phyloP scores from a whole-genome alignment of 2,329 filamentous ascomycete species.

The Xylaria sp. region DNA sequence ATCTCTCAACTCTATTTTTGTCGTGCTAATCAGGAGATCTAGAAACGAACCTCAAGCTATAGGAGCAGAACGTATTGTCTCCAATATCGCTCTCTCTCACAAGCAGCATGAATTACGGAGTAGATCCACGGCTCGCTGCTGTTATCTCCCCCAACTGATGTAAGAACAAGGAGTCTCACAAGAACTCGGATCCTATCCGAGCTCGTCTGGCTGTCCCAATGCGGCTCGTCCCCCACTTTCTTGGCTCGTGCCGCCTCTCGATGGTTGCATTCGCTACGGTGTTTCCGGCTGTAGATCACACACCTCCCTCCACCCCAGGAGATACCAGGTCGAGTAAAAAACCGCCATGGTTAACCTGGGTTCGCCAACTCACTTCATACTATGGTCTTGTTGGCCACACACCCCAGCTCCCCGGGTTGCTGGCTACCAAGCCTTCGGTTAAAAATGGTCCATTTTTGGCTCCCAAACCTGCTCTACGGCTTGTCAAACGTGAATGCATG shows the following conservation, averaged over 20 bases:
- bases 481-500: constrained; percentile 31
- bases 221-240: constrained; percentile 27
- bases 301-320: constrained; percentile 27
- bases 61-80: not conserved
- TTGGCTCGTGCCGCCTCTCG: constrained; percentile 20
- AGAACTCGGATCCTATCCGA: constrained; percentile 21
- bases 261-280: constrained; percentile 31
- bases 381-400: constrained; percentile 31
- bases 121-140: constrained; percentile 9
- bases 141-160: not conserved
- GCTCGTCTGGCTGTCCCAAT: constrained; percentile 25
- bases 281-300: constrained; percentile 43
- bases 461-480: constrained; percentile 11
- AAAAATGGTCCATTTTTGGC: constrained; percentile 18
- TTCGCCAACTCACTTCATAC: constrained; percentile 10
- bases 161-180: constrained; percentile 3
- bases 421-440: constrained; percentile 3
- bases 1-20: constrained; percentile 9
- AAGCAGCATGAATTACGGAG: constrained; percentile 17
- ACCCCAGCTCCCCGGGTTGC: constrained; percentile 28
- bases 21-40: constrained; percentile 29
- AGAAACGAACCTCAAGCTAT: constrained; percentile 23
- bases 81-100: not conserved
- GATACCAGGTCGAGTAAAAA: constrained; percentile 34
- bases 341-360: constrained; percentile 28